Evolutionary conservation across 805 yeast species (phyloP).

Genomic region (Starmerella sirachaensis): DNA sequence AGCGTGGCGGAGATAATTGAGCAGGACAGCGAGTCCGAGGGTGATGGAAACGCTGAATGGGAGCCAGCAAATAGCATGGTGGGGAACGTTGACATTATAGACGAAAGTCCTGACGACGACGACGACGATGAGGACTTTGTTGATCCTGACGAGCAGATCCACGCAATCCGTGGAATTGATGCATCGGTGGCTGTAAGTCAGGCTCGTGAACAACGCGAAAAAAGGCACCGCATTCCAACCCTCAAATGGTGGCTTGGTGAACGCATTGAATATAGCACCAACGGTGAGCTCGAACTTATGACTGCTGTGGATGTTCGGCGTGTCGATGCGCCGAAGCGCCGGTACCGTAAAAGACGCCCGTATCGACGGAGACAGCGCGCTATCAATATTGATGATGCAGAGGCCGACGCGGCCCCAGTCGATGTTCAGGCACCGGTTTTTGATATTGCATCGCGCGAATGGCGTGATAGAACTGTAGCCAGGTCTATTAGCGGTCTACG

Average conservation of each 20-base stretch:
- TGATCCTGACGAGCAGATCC: slow-evolving; percentile 8
- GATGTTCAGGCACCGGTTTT: slow-evolving; percentile 13
- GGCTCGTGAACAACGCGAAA: slow-evolving; percentile 9
- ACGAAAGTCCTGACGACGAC: neutral
- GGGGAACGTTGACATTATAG: neutral
- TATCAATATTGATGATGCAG: slow-evolving; percentile 1
- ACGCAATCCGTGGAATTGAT: slow-evolving; percentile 3
- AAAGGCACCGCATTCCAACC: slow-evolving; percentile 19
- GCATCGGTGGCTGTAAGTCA: slow-evolving; percentile 1
- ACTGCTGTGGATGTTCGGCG: slow-evolving; percentile 19
- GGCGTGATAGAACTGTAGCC: slow-evolving; percentile 18
- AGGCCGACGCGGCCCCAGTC: slow-evolving; percentile 5
- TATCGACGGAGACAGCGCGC: slow-evolving; percentile 8
- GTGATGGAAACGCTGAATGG: slow-evolving; percentile 5
- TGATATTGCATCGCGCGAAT: slow-evolving; percentile 5
- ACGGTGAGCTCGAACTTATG: slow-evolving; percentile 8
- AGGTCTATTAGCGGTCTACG: slow-evolving; percentile 11
- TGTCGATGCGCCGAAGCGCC: slow-evolving; percentile 15
- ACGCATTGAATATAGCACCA: slow-evolving; percentile 15
- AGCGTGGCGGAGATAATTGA: slow-evolving; percentile 18
- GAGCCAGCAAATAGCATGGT: neutral
- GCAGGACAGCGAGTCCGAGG: slow-evolving; percentile 12
- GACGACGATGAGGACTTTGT: slow-evolving; percentile 2
- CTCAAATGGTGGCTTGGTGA: slow-evolving; percentile 20
- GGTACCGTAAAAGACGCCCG: slow-evolving; percentile 7